phyloP scores from a whole-genome alignment of 768 basidiomycete species.

The Kwoniella europaea region DNA sequence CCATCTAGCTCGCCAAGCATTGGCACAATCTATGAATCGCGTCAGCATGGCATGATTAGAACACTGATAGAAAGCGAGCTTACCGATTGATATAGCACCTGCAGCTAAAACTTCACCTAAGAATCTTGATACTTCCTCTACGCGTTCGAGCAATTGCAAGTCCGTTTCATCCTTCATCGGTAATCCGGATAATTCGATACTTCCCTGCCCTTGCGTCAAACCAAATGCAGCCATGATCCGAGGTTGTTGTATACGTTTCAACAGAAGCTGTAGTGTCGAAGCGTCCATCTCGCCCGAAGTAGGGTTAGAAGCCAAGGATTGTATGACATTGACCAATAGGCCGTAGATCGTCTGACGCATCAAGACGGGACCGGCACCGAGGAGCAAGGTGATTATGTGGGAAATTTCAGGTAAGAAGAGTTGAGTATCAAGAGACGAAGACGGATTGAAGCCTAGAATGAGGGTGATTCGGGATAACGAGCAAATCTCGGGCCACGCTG shows the following conservation, averaged over 20 bases:
- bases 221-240: slow-evolving; percentile 75
- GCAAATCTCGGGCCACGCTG: slow-evolving; percentile 62
- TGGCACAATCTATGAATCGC: slow-evolving; percentile 60
- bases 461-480: slow-evolving; percentile 77
- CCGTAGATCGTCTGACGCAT: slow-evolving; percentile 83
- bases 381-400: slow-evolving; percentile 77
- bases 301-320: slow-evolving; percentile 68
- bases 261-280: slow-evolving; percentile 64
- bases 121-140: slow-evolving; percentile 70
- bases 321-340: slow-evolving; percentile 78
- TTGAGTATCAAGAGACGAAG: slow-evolving; percentile 69
- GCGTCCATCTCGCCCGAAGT: slow-evolving; percentile 43
- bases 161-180: slow-evolving; percentile 60
- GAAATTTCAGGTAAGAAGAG: slow-evolving; percentile 81
- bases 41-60: slow-evolving; percentile 1
- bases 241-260: slow-evolving; percentile 67
- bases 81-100: slow-evolving; percentile 73
- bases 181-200: slow-evolving; percentile 64
- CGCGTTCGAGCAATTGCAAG: slow-evolving; percentile 65
- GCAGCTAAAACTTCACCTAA: slow-evolving; percentile 70
- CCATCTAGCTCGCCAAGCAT: slow-evolving; percentile 92
- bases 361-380: slow-evolving; percentile 72
- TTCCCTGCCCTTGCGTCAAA: slow-evolving; percentile 67
- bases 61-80: slow-evolving; percentile 63
- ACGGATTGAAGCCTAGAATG: slow-evolving; percentile 71